Evolutionary conservation across 129 eudicot genomes (phyloP).

Genomic region (Deinandra increscens): DNA sequence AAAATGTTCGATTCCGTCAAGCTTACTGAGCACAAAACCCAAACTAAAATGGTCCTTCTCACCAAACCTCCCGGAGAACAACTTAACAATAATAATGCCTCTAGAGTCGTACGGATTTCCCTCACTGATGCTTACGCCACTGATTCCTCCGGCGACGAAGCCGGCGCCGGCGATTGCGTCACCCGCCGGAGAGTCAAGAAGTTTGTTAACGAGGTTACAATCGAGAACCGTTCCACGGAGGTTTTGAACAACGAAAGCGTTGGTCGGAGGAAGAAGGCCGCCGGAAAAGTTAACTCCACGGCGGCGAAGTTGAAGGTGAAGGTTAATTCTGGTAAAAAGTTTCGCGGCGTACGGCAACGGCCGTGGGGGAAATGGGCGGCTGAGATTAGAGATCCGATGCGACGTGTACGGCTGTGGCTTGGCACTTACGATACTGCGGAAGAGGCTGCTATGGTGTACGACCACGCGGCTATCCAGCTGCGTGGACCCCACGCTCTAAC

Average conservation of each 20-base stretch:
- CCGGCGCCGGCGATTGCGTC: constrained; percentile 10
- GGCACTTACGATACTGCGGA: constrained; percentile 95
- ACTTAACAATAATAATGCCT: background rate
- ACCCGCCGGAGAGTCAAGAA: constrained; percentile 50
- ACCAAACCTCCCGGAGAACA: background rate
- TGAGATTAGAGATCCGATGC: constrained; percentile 85
- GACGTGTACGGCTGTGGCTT: constrained; percentile 87
- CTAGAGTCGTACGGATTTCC: constrained; percentile 59
- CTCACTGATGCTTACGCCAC: constrained; percentile 88
- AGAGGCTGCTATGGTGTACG: constrained; percentile 98
- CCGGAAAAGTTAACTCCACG: constrained; percentile 9
- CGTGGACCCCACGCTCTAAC: constrained; percentile 98
- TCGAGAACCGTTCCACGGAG: constrained; percentile 34
- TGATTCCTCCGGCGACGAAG: constrained; percentile 78
- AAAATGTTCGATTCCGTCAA: constrained; percentile 40
- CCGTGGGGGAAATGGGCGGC: constrained; percentile 99
- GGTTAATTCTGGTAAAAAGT: constrained; percentile 49
- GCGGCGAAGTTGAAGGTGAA: constrained; percentile 33
- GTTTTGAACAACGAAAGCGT: constrained; percentile 4
- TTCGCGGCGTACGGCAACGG: constrained; percentile 85
- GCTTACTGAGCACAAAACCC: constrained; percentile 58
- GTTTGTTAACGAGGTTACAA: constrained; percentile 60
- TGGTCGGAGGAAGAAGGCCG: constrained; percentile 32
- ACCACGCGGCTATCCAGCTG: constrained; percentile 90
- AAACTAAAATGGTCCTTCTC: constrained; percentile 29